phyloP scores from a whole-genome alignment of 805 yeast species.

The Ogataea methanolica region DNA sequence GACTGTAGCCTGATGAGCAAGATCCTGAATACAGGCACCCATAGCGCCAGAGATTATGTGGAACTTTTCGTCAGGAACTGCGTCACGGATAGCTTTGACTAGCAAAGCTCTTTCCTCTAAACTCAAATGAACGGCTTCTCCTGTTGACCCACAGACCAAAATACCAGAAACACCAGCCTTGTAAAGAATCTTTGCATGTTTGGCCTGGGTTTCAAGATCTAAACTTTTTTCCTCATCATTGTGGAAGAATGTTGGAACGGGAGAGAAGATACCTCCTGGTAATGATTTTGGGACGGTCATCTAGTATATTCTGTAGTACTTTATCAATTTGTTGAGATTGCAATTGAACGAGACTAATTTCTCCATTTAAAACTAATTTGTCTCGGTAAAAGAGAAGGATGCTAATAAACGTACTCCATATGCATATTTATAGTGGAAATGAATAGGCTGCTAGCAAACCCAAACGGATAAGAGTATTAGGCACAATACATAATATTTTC shows the following conservation, averaged over 20 bases:
- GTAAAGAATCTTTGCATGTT: slow-evolving; percentile 40
- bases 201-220: slow-evolving; percentile 40
- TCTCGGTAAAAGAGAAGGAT: too few species aligned
- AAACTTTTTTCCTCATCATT: slow-evolving; percentile 23
- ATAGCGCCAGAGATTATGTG: slow-evolving; percentile 46
- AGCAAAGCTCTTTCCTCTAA: slow-evolving; percentile 37
- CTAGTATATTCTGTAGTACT: neutral
- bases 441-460: too few species aligned
- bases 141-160: slow-evolving; percentile 50
- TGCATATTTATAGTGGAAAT: too few species aligned
- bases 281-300: slow-evolving; percentile 6
- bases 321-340: too few species aligned
- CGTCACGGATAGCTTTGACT: slow-evolving; percentile 31
- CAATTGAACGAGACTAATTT: too few species aligned
- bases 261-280: slow-evolving; percentile 41
- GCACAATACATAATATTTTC: too few species aligned
- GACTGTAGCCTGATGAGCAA: slow-evolving; percentile 34
- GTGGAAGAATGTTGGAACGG: slow-evolving; percentile 48
- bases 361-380: too few species aligned
- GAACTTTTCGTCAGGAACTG: slow-evolving; percentile 32
- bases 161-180: slow-evolving; percentile 43
- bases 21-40: slow-evolving; percentile 39
- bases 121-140: slow-evolving; percentile 47
- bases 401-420: too few species aligned
- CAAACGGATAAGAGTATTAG: too few species aligned